These are phyloP conservation scores for Dioscorea dumetorum DNA, from an alignment of 106 monocot species.

Conservation along the genomic window DNA sequence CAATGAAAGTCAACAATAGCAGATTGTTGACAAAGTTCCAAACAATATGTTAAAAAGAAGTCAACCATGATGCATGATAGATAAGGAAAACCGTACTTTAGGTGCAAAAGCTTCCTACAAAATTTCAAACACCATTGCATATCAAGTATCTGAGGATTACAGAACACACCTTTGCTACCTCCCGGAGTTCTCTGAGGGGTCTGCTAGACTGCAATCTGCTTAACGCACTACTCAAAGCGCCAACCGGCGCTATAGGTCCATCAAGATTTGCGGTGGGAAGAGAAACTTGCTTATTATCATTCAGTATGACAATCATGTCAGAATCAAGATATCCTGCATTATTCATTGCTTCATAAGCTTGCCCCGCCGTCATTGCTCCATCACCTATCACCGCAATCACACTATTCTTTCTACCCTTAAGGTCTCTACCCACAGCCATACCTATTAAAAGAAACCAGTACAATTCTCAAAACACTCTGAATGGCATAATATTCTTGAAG, in stretches of 20 bases:
- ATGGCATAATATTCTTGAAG: neutral
- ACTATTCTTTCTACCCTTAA: conserved; percentile 79
- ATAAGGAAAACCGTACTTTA: too few relatives aligned
- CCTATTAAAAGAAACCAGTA: conserved; percentile 25
- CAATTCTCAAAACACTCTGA: too few relatives aligned
- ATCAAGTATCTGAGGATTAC: too few relatives aligned
- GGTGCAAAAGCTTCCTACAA: too few relatives aligned
- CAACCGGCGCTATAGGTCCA: conserved; percentile 84
- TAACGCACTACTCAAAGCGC: conserved; percentile 83
- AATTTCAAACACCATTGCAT: too few relatives aligned
- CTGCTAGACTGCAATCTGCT: conserved; percentile 81
- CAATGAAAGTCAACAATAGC: too few relatives aligned
- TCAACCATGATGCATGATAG: too few relatives aligned
- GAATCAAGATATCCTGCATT: conserved; percentile 94
- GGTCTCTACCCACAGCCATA: conserved; percentile 90
- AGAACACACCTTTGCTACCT: conserved; percentile 85
- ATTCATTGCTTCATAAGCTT: conserved; percentile 97
- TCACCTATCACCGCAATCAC: conserved; percentile 94
- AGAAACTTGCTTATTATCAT: conserved; percentile 95
- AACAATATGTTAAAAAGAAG: too few relatives aligned
- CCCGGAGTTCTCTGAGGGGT: conserved; percentile 92
- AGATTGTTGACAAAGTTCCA: too few relatives aligned
- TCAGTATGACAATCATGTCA: conserved; percentile 70
- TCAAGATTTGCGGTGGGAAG: conserved; percentile 89
- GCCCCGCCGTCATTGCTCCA: conserved; percentile 95